Evolutionary conservation across 208 protist species (phyloP).

Genomic region (Tritrichomonas musculus): DNA sequence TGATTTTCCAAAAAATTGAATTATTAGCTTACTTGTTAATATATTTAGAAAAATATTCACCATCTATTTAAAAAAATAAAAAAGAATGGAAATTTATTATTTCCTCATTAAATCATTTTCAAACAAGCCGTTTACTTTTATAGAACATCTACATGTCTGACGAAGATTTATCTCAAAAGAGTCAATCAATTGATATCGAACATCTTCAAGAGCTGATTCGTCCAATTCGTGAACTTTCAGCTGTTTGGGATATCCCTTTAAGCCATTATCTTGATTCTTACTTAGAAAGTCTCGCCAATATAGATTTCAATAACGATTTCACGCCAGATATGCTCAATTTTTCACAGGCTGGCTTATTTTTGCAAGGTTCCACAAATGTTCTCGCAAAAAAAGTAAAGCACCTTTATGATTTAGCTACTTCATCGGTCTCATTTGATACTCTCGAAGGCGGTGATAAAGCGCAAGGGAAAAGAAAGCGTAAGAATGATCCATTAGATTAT

Average conservation of each 20-base stretch:
- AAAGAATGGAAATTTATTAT: too few relatives aligned
- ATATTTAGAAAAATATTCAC: too few relatives aligned
- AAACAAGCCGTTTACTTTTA: too few relatives aligned
- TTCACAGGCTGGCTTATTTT: background rate
- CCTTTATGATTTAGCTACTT: background rate
- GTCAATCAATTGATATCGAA: too few relatives aligned
- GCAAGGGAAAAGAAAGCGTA: background rate
- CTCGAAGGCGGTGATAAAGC: background rate
- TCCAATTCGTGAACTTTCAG: background rate
- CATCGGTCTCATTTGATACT: background rate
- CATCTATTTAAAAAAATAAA: too few relatives aligned
- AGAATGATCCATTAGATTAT: background rate
- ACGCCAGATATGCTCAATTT: constrained; percentile 23
- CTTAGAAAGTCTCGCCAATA: background rate
- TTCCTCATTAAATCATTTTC: too few relatives aligned
- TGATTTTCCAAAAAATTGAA: too few relatives aligned
- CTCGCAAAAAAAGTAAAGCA: constrained; percentile 31
- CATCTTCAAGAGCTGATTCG: background rate
- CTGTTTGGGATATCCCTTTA: constrained; percentile 15
- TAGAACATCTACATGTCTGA: too few relatives aligned
- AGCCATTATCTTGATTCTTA: background rate
- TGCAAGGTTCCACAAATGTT: constrained; percentile 1
- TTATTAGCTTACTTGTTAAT: too few relatives aligned
- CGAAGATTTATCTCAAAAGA: too few relatives aligned
- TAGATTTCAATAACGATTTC: background rate